Evolutionary conservation across 2,329 filamentous ascomycete genomes (phyloP).

Genomic region (Clarireedia sp.): DNA sequence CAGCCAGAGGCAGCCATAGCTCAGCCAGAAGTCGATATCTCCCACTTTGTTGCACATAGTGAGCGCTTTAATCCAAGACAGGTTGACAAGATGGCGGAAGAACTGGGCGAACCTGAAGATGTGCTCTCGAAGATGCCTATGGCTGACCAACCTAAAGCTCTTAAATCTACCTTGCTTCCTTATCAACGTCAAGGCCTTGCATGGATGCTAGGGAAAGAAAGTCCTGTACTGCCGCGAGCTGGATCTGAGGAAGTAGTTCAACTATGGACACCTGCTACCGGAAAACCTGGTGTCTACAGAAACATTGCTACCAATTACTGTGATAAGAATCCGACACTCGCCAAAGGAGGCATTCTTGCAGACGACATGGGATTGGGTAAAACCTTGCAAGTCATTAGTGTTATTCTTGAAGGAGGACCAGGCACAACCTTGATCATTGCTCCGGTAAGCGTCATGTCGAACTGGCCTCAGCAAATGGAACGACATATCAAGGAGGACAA

Average conservation of each 20-base stretch:
- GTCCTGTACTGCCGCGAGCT: conserved; percentile 52
- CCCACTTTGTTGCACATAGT: conserved; percentile 58
- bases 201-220: conserved; percentile 75
- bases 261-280: conserved; percentile 58
- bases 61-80: conserved; percentile 57
- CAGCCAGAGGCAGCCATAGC: conserved; percentile 11
- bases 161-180: conserved; percentile 63
- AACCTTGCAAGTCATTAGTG: conserved; percentile 75
- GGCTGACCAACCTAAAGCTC: conserved; percentile 56
- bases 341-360: conserved; percentile 76
- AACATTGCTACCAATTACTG: conserved; percentile 68
- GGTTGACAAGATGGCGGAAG: conserved; percentile 64
- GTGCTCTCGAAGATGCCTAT: conserved; percentile 63
- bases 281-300: conserved; percentile 40
- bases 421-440: conserved; percentile 71
- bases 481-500: conserved; percentile 60
- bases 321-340: conserved; percentile 51
- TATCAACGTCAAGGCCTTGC: conserved; percentile 74
- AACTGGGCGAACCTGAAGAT: conserved; percentile 45
- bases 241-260: conserved; percentile 60
- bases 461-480: conserved; percentile 75
- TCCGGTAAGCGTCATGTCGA: conserved; percentile 81
- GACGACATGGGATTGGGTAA: conserved; percentile 96
- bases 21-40: conserved; percentile 18
- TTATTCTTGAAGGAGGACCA: conserved; percentile 52